These are phyloP conservation scores for Zygosaccharomyces pseudobailii DNA, from an alignment of 1,139 yeast genomes.

Conservation along the genomic window DNA sequence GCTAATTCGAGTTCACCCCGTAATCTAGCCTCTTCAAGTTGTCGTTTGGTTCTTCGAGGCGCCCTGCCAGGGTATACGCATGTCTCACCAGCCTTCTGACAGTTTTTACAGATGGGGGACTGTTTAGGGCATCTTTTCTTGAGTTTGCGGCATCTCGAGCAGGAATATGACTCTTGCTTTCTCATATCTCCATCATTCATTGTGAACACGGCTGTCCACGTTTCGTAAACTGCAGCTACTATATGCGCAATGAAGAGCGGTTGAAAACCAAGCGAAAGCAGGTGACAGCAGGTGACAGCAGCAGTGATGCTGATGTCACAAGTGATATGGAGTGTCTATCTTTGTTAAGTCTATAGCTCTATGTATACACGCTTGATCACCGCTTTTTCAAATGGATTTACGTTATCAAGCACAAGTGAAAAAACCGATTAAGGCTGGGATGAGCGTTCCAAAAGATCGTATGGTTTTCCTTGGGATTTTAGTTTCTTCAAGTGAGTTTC, in stretches of 20 bases:
- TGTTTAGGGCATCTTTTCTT: constrained; percentile 49
- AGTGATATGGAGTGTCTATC: not conserved
- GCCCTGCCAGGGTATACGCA: constrained; percentile 45
- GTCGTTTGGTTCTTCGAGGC: constrained; percentile 39
- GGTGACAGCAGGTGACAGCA: not conserved
- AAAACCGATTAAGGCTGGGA: not conserved
- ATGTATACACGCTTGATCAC: not conserved
- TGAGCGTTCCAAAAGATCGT: constrained; percentile 10
- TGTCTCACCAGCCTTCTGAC: constrained; percentile 37
- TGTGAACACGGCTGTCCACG: not conserved
- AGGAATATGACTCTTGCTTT: constrained; percentile 35
- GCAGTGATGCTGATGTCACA: not conserved
- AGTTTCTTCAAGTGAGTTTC: constrained; percentile 13
- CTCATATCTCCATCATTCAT: not conserved
- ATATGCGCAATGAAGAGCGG: not conserved
- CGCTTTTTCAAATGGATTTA: not conserved
- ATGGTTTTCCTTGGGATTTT: constrained; percentile 17
- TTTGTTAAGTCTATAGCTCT: not conserved
- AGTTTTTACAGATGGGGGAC: constrained; percentile 43
- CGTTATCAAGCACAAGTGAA: not conserved
- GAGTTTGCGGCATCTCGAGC: constrained; percentile 41
- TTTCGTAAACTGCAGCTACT: not conserved
- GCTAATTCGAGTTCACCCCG: constrained; percentile 23
- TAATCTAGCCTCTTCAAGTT: constrained; percentile 29
- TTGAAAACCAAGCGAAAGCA: no score